Conservation (phyloP, 176 grass and related monocot species). For the Triticum urartu region DNA sequence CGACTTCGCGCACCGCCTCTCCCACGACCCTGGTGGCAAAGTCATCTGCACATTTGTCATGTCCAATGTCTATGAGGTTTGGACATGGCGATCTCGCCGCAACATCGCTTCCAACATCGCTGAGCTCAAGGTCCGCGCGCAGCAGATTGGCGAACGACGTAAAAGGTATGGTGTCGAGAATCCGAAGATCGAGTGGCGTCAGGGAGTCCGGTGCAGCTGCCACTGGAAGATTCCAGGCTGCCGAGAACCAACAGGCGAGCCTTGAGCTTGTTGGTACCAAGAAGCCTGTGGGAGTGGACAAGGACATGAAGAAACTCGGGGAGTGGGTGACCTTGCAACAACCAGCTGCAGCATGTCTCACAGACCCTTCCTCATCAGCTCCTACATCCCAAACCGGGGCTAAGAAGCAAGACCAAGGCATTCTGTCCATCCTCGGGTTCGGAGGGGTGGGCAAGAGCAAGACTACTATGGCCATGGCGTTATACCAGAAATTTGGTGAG, state of each 20-base stretch:
- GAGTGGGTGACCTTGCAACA: not conserved
- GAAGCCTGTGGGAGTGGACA: not conserved
- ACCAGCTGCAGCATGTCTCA: not conserved
- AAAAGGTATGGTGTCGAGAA: not conserved
- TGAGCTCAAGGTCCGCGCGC: not conserved
- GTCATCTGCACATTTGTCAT: not conserved
- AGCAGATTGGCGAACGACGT: not conserved
- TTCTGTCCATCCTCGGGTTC: not conserved
- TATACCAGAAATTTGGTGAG: not conserved
- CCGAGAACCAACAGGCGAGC: not conserved
- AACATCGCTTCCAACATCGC: not conserved
- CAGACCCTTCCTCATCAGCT: too few species aligned
- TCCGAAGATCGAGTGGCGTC: not conserved
- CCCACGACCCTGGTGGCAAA: not conserved
- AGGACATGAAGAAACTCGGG: not conserved
- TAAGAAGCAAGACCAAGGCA: too few species aligned
- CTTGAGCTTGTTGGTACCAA: not conserved
- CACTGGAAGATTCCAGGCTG: not conserved
- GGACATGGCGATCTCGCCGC: not conserved
- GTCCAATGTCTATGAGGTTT: not conserved
- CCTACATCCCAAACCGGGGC: not conserved
- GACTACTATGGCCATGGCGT: not conserved
- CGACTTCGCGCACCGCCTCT: slow-evolving; percentile 15
- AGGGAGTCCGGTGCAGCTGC: not conserved
- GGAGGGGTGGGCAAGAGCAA: slow-evolving; percentile 9